Base-by-base conservation (phyloP, 1,284 basidiomycete genomes). In the Cutaneotrichosporon sp. region DNA sequence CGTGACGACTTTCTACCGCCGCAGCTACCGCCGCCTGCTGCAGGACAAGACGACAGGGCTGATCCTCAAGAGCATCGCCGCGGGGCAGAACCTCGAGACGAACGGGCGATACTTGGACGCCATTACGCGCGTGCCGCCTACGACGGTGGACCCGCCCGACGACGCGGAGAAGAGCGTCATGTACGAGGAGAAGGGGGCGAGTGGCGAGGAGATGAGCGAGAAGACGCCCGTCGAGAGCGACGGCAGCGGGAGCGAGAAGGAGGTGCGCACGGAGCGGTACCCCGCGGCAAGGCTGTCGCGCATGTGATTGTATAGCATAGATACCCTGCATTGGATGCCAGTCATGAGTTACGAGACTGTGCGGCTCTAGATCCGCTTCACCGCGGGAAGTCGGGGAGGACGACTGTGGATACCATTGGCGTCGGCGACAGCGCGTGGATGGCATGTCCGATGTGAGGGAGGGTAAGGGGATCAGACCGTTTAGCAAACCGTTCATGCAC, bases 1-100 rank as follows among this genome's bases (percentile, higher is more conserved):
- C 7, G 82, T 93, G 64, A 86, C 88, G 0, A 86, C 88, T 0
- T 94, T 94, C 82, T 82, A 95, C 56, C 79, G 86, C 13, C 87
- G 91, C 3, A 89, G 91, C 0, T 84, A 93, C 65, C 84, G 91
- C 18, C 83, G 88, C 54, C 85, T 87, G 4, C 78, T 90, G n/a
- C 91, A 95, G 71, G 79, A 83, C 13, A 67, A 67, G 25, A 61
- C 70, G 1, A 72, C 67, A 24, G 76, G 74, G 72, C 69, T 71
- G 52, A 69, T 80, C 10, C 64, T 80, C 29, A 80, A 79, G 63
- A 63, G 72, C 9, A 75, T 79, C 43, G 67, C 76, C 0, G 76
- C 78, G 1, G 77, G 78, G 5, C 74, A 80, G 62, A 80, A 80
- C 55, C 63, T 77, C 18, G 69, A 70, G 59, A 68, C 69, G 43